These are phyloP conservation scores for Mrakia frigida DNA, from an alignment of 768 basidiomycete genomes.

Conservation along the genomic window DNA sequence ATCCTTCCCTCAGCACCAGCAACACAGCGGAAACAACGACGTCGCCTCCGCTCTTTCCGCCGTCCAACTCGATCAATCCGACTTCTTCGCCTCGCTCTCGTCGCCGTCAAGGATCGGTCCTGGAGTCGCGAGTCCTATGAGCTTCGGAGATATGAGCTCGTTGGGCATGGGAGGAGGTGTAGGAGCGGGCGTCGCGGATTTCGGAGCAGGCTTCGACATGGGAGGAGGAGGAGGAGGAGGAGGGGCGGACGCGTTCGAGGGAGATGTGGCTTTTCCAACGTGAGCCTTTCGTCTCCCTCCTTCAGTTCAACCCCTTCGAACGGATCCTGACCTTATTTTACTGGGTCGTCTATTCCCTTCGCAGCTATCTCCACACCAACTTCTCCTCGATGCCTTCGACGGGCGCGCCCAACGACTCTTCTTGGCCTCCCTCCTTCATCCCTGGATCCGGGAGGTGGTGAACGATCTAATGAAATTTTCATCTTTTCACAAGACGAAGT, in stretches of 20 bases:
- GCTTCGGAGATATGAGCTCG: background rate
- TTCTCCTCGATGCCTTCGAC: background rate
- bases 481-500: too few species aligned
- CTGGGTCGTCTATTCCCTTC: background rate
- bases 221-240: background rate
- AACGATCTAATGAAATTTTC: too few species aligned
- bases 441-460: background rate
- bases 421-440: background rate
- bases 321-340: background rate
- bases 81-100: background rate
- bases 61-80: background rate
- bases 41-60: background rate
- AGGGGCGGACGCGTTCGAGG: background rate
- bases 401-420: background rate
- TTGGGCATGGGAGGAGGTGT: background rate
- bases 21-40: background rate
- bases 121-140: background rate
- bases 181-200: background rate
- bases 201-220: background rate
- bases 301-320: background rate
- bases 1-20: background rate
- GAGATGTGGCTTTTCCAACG: background rate
- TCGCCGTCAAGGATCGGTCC: background rate
- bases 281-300: background rate
- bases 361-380: background rate